Base-by-base conservation (phyloP, 163 green algal species). In the Volvox carteri region DNA sequence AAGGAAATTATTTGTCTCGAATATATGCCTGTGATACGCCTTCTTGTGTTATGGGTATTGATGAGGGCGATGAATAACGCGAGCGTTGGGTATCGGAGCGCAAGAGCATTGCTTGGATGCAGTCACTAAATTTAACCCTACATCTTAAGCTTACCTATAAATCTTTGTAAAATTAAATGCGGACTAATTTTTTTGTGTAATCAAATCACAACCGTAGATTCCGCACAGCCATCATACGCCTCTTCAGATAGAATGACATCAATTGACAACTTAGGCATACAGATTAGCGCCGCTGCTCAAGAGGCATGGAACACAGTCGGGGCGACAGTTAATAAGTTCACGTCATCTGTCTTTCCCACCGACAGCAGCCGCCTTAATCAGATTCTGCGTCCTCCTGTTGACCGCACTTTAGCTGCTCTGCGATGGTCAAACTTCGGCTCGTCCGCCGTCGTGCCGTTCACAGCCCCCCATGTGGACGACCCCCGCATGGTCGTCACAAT, bases 401-500 rank as follows among this genome's bases (percentile, higher is more conserved):
- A 87, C 12, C 46, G 67, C 7, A 56, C 42, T 21, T 23, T 72
- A 0, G 81, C 81, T 2, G 65, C 68, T 30, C 42, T 54, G 18
- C 81, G 81, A 11, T 87, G 81, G 81, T 79, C 62, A 2, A 28
- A 35, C 30, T 87, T 87, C 28, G 81, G 81, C 19, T 8, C 18
- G 0, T 48, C 65, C 46, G 28, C 65, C 21, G 33, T 80, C 9
- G 48, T 87, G 33, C 81, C 81, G 9, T 56, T 87, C 3, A 42
- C 81, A 30, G 9, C 81, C 1, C 79, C 79, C 12, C 21, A 6
- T 6, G 11, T 41, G 11, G 67, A 79, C 33, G 81, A 87, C 30
- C 81, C 81, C 30, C 81, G 81, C 19, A 78, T 80, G 81, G 42
- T 79, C 4, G 12, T 87, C 44, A 68, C 80, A 21, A 42, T 68